Conservation (phyloP, 192 early-diverging fungal genomes). For the Entrophospora sp. region DNA sequence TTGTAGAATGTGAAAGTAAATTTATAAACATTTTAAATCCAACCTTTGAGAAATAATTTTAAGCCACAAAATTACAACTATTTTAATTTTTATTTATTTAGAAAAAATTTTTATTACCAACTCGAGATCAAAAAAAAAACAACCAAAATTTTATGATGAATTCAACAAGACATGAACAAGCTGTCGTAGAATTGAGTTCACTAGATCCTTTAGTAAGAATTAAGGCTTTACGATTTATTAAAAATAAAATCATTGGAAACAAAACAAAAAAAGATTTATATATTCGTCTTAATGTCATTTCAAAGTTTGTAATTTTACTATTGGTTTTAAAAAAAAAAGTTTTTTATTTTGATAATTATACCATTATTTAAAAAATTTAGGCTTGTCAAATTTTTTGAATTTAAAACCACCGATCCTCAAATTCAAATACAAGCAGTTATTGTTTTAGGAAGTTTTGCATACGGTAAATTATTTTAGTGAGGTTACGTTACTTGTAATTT, state of each 20-base stretch:
- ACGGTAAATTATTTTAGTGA: constrained; percentile 34
- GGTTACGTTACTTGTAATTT: neutral
- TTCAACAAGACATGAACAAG: constrained; percentile 43
- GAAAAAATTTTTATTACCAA: too few relatives aligned
- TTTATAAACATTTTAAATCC: too few relatives aligned
- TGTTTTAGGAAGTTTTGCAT: constrained; percentile 59
- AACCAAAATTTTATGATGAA: too few relatives aligned
- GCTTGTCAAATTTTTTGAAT: constrained; percentile 46
- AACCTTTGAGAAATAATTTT: too few relatives aligned
- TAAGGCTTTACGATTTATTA: constrained; percentile 61
- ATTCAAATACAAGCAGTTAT: constrained; percentile 55
- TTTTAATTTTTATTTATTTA: too few relatives aligned
- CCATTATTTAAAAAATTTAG: constrained; percentile 23
- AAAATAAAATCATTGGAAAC: constrained; percentile 78
- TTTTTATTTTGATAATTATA: neutral
- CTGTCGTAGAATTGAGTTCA: constrained; percentile 38
- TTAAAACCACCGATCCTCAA: constrained; percentile 26
- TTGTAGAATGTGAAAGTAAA: too few relatives aligned
- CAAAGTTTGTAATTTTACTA: constrained; percentile 31
- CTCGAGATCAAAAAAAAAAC: too few relatives aligned
- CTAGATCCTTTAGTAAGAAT: constrained; percentile 34
- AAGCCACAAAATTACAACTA: too few relatives aligned
- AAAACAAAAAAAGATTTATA: constrained; percentile 72
- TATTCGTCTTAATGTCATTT: constrained; percentile 48
- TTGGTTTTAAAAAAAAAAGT: neutral